Percentiles rank a stretch among this genome's conserved stretches.
phyloP scores from a whole-genome alignment of 2,329 filamentous ascomycete genomes.

The Penicillium italicum region DNA sequence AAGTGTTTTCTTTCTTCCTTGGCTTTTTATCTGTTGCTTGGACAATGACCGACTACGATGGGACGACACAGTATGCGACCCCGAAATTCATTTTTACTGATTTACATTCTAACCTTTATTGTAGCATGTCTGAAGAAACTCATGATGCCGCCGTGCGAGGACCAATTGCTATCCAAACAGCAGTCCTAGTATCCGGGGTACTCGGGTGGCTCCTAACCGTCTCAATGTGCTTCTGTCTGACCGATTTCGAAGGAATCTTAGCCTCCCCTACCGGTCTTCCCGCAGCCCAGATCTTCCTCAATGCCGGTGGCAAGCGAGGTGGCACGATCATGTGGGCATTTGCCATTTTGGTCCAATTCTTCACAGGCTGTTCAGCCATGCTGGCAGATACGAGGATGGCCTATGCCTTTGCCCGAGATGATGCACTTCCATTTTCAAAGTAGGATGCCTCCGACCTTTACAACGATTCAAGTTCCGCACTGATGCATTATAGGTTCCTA shows the following conservation, averaged over 20 bases:
- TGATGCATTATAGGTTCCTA: constrained; percentile 43
- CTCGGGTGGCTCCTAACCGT: constrained; percentile 62
- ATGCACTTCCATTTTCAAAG: constrained; percentile 59
- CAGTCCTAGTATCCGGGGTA: constrained; percentile 57
- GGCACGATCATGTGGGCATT: constrained; percentile 60
- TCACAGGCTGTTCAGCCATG: constrained; percentile 63
- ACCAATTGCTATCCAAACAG: constrained; percentile 57
- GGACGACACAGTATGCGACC: constrained; percentile 57
- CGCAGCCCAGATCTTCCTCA: constrained; percentile 58
- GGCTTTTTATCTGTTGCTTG: constrained; percentile 47
- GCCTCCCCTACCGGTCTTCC: constrained; percentile 58
- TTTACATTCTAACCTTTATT: not conserved
- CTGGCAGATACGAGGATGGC: constrained; percentile 61
- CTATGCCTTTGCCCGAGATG: constrained; percentile 59
- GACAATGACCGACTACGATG: constrained; percentile 68
- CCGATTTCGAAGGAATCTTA: constrained; percentile 56
- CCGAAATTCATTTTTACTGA: too few relatives aligned
- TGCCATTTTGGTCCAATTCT: constrained; percentile 61
- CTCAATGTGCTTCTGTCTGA: constrained; percentile 61
- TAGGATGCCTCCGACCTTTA: constrained; percentile 26
- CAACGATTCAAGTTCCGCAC: not conserved
- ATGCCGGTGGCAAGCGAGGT: constrained; percentile 56
- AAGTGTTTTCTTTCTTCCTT: constrained; percentile 60
- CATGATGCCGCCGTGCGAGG: constrained; percentile 60
- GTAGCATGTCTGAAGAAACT: constrained; percentile 63